Evolutionary conservation across 371 early-diverging fungal species (phyloP).

Genomic region (Globomyces sp.): DNA sequence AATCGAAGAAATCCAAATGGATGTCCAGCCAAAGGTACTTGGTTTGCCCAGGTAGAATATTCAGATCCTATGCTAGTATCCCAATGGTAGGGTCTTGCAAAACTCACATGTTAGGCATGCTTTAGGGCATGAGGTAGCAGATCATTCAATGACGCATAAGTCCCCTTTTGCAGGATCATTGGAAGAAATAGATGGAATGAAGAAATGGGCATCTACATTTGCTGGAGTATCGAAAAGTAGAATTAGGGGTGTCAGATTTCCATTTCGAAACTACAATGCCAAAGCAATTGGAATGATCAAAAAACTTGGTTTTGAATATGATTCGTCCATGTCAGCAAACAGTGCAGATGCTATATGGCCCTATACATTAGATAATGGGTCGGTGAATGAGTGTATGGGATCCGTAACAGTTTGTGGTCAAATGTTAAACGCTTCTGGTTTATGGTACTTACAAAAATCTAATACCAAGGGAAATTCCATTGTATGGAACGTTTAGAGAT

Average conservation of each 20-base stretch:
- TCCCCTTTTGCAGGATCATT: constrained; percentile 39
- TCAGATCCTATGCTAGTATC: constrained; percentile 65
- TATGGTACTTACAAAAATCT: constrained; percentile 70
- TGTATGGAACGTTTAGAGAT: no score
- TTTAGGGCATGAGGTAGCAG: constrained; percentile 67
- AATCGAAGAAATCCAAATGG: constrained; percentile 58
- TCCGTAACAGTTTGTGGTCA: constrained; percentile 50
- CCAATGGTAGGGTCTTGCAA: constrained; percentile 48
- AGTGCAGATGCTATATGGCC: constrained; percentile 62
- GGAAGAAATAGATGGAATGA: constrained; percentile 43
- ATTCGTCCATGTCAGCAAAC: constrained; percentile 60
- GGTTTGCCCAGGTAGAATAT: constrained; percentile 65
- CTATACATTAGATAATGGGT: constrained; percentile 71
- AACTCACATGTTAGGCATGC: constrained; percentile 35
- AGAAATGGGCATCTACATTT: constrained; percentile 51
- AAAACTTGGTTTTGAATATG: constrained; percentile 65
- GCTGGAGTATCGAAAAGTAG: constrained; percentile 66
- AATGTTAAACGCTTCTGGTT: constrained; percentile 55
- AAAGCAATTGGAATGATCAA: constrained; percentile 53
- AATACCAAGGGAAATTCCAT: constrained; percentile 29
- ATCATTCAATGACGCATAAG: constrained; percentile 66
- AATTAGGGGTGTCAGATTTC: constrained; percentile 69
- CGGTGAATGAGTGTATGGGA: constrained; percentile 69
- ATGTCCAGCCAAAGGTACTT: constrained; percentile 65
- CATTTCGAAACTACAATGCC: constrained; percentile 67